phyloP scores from a whole-genome alignment of 257 asterid genomes.

The Knoxia roxburghii region DNA sequence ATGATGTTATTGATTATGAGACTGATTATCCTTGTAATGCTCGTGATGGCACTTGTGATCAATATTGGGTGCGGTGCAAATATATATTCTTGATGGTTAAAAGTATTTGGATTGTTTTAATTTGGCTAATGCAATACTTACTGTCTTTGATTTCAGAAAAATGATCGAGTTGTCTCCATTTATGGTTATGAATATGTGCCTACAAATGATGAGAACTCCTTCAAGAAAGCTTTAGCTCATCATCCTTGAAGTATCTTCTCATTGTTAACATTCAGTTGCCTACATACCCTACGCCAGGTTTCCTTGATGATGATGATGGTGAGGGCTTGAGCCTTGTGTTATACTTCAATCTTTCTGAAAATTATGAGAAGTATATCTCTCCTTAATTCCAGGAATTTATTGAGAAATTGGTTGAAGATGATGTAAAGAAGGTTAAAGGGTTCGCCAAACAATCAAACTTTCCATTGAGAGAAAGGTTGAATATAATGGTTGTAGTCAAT shows the following conservation, averaged over 20 bases:
- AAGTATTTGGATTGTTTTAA: background rate
- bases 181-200: slow-evolving; percentile 84
- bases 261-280: slow-evolving; percentile 98
- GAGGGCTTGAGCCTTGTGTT: slow-evolving; percentile 87
- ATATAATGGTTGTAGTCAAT: slow-evolving; percentile 72
- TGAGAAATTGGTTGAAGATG: slow-evolving; percentile 62
- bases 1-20: slow-evolving; percentile 82
- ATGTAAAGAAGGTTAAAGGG: slow-evolving; percentile 64
- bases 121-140: background rate
- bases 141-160: slow-evolving; percentile 41
- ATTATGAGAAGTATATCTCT: slow-evolving; percentile 53
- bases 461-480: slow-evolving; percentile 76
- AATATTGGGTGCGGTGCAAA: slow-evolving; percentile 34
- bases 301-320: slow-evolving; percentile 83
- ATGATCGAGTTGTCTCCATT: slow-evolving; percentile 65
- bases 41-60: slow-evolving; percentile 56
- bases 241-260: slow-evolving; percentile 90
- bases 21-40: slow-evolving; percentile 72
- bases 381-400: slow-evolving; percentile 69
- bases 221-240: slow-evolving; percentile 68
- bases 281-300: slow-evolving; percentile 70
- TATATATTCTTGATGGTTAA: background rate
- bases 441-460: slow-evolving; percentile 53
- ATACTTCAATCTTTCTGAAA: slow-evolving; percentile 78
- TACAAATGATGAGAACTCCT: slow-evolving; percentile 49